These are phyloP conservation scores for Rhododendron mucronatum DNA, from an alignment of 148 eudicot genomes.

Conservation along the genomic window DNA sequence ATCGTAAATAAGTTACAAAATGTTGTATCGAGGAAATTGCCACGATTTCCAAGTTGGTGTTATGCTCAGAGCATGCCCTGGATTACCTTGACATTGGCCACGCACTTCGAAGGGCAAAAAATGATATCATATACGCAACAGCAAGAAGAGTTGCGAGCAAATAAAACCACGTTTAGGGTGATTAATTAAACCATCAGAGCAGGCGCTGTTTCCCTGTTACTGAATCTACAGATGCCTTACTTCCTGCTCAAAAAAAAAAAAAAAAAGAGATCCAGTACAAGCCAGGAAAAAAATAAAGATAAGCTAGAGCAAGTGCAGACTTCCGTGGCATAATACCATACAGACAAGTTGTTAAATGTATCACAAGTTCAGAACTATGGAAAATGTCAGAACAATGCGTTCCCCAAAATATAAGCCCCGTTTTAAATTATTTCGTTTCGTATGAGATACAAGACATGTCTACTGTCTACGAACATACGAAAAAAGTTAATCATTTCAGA, in stretches of 20 bases:
- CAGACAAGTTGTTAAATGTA: not conserved
- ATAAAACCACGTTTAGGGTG: not conserved
- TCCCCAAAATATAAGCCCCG: not conserved
- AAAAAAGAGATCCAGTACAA: not conserved
- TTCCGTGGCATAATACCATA: not conserved
- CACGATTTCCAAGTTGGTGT: not conserved
- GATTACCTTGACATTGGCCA: not conserved
- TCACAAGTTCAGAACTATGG: not conserved
- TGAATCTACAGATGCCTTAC: constrained; percentile 42
- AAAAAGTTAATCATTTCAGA: not conserved
- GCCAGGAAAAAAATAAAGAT: not conserved
- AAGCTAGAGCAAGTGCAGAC: not conserved
- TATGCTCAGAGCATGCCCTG: not conserved
- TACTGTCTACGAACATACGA: not conserved
- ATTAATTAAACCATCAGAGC: constrained; percentile 23
- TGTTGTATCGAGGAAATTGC: not conserved
- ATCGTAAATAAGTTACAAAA: not conserved
- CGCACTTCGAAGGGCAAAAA: not conserved
- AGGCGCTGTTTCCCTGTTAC: constrained; percentile 44
- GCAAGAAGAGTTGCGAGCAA: not conserved
- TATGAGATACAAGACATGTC: not conserved
- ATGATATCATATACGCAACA: not conserved
- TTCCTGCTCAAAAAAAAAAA: constrained; percentile 26
- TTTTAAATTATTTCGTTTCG: not conserved
- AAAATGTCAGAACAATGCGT: not conserved